Evolutionary conservation across 441 rosid genomes (phyloP).

Genomic region (Adansonia gregorii): DNA sequence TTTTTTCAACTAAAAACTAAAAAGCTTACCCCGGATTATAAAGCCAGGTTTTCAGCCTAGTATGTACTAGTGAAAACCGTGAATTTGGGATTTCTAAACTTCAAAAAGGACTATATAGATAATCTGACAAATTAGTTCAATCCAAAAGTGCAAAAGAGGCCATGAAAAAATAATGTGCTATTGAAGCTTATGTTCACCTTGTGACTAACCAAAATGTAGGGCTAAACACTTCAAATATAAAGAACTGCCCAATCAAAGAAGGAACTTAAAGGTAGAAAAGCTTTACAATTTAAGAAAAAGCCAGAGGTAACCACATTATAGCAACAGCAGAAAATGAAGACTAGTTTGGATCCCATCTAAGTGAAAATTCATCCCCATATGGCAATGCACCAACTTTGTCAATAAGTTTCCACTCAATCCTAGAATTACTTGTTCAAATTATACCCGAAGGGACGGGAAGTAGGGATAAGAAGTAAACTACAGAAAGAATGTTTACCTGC

Average conservation of each 20-base stretch:
- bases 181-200: not conserved
- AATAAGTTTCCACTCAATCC: conserved; percentile 6
- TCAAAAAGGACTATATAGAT: not conserved
- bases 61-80: not conserved
- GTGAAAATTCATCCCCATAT: not conserved
- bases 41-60: not conserved
- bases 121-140: not conserved
- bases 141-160: not conserved
- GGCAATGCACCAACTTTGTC: not conserved
- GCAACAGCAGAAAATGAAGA: not conserved
- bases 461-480: not conserved
- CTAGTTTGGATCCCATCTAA: not conserved
- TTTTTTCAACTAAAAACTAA: not conserved
- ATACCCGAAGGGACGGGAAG: not conserved
- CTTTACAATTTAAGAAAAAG: not conserved
- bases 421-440: not conserved
- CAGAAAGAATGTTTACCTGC: conserved; percentile 59
- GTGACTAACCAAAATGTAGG: not conserved
- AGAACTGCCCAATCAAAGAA: not conserved
- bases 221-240: not conserved
- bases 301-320: not conserved
- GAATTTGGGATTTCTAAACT: not conserved
- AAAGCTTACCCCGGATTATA: not conserved
- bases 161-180: not conserved
- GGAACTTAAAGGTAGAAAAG: not conserved